Percentiles rank a stretch among this genome's conserved stretches.
Evolutionary conservation across 2,329 filamentous ascomycete genomes (phyloP).

Genomic region (Corinectria fuckeliana): DNA sequence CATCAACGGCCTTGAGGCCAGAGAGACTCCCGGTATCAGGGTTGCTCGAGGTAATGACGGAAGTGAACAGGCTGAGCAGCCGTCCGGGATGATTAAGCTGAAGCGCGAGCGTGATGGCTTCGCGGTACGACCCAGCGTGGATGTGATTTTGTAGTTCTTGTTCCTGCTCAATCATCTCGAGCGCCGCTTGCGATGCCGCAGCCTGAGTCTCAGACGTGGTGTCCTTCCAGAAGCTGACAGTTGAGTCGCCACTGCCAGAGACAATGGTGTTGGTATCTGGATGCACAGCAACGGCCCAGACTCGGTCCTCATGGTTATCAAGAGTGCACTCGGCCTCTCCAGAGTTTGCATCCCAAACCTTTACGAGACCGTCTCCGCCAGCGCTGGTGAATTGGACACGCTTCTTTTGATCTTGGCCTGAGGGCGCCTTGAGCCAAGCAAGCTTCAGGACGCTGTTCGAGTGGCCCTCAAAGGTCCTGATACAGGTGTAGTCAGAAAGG

Average conservation of each 20-base stretch:
- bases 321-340: slow-evolving; percentile 89
- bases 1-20: slow-evolving; percentile 76
- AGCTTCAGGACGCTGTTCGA: slow-evolving; percentile 95
- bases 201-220: slow-evolving; percentile 82
- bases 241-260: slow-evolving; percentile 91
- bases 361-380: slow-evolving; percentile 92
- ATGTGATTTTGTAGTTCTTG: slow-evolving; percentile 95
- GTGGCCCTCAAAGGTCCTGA: slow-evolving; percentile 94
- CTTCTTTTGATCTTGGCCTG: slow-evolving; percentile 60
- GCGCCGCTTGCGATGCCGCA: slow-evolving; percentile 74
- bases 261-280: slow-evolving; percentile 75
- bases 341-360: slow-evolving; percentile 89
- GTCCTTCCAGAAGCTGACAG: slow-evolving; percentile 94
- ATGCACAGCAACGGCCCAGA: slow-evolving; percentile 86
- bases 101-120: slow-evolving; percentile 89
- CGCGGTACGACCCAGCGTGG: slow-evolving; percentile 83
- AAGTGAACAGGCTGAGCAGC: slow-evolving; percentile 82
- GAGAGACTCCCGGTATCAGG: slow-evolving; percentile 69
- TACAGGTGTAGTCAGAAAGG: slow-evolving; percentile 87
- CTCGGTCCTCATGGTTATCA: slow-evolving; percentile 95
- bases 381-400: slow-evolving; percentile 81
- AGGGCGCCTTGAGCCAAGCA: slow-evolving; percentile 74
- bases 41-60: slow-evolving; percentile 70
- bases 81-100: slow-evolving; percentile 94
- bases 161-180: slow-evolving; percentile 88